Percentiles rank a stretch among this genome's conserved stretches.
Conservation (phyloP, 2,329 filamentous ascomycete genomes). For the Reticulascus tulasneorum region DNA sequence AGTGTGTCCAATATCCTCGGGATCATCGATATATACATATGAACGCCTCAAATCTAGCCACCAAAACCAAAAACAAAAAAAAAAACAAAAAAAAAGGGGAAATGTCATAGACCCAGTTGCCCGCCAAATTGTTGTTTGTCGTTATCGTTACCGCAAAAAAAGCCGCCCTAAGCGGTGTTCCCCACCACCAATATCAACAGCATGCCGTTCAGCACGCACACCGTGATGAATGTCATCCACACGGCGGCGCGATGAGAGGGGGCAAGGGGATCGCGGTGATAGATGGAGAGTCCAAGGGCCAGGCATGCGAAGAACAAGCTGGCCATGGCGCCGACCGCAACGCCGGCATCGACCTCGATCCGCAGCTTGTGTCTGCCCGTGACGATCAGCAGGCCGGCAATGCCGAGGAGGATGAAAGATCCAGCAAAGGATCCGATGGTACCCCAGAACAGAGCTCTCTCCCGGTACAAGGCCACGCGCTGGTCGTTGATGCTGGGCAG, state of each 20-base stretch:
- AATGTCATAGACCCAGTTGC: no score
- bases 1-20: no score
- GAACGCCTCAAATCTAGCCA: no score
- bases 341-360: constrained; percentile 70
- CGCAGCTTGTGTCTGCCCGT: constrained; percentile 65
- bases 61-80: background rate
- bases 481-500: constrained; percentile 51
- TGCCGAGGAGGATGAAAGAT: constrained; percentile 58
- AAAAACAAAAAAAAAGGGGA: background rate
- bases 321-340: constrained; percentile 64
- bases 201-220: constrained; percentile 41
- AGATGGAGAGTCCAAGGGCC: constrained; percentile 56
- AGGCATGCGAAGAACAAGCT: constrained; percentile 62
- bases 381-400: constrained; percentile 61
- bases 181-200: constrained; percentile 37
- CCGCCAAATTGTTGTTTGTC: no score
- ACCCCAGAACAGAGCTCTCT: constrained; percentile 51
- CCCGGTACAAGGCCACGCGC: constrained; percentile 44
- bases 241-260: constrained; percentile 39
- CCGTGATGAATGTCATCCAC: constrained; percentile 29
- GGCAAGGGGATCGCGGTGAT: constrained; percentile 41
- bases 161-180: constrained; percentile 25
- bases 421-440: constrained; percentile 53
- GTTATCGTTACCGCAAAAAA: no score
- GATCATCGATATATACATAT: no score